Evolutionary conservation across 2,329 filamentous ascomycete genomes (phyloP).

Genomic region (Lasiodiplodia citricola): DNA sequence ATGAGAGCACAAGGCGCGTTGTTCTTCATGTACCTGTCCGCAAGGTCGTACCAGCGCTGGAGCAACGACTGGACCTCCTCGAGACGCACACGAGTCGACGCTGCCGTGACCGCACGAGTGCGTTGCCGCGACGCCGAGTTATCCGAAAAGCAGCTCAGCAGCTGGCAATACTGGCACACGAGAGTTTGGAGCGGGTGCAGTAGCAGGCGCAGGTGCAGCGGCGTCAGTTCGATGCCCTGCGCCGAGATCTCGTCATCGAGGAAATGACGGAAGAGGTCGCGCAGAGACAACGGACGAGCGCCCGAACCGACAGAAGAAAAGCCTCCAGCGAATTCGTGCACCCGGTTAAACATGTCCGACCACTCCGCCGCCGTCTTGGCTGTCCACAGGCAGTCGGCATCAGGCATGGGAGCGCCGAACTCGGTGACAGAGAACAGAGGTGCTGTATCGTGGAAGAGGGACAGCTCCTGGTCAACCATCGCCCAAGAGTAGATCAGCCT

Average conservation of each 20-base stretch:
- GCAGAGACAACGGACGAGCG: constrained; percentile 63
- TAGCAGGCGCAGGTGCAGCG: constrained; percentile 67
- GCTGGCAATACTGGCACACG: constrained; percentile 68
- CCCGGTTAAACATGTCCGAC: constrained; percentile 63
- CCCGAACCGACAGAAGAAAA: constrained; percentile 61
- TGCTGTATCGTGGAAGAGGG: constrained; percentile 67
- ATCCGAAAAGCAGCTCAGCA: constrained; percentile 69
- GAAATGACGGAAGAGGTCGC: constrained; percentile 71
- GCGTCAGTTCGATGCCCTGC: constrained; percentile 59
- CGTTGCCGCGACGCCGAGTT: constrained; percentile 51
- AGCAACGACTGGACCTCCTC: constrained; percentile 69
- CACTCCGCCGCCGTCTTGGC: constrained; percentile 64
- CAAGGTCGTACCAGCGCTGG: constrained; percentile 71
- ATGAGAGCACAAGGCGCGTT: constrained; percentile 65
- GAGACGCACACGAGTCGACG: constrained; percentile 64
- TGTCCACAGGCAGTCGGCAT: constrained; percentile 67
- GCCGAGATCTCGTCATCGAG: constrained; percentile 66
- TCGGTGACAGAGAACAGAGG: constrained; percentile 70
- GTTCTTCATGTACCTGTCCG: constrained; percentile 60
- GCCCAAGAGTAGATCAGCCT: constrained; percentile 78
- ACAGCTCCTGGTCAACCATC: constrained; percentile 74
- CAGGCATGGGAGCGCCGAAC: constrained; percentile 68
- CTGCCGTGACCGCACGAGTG: constrained; percentile 60
- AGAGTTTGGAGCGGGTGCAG: constrained; percentile 71
- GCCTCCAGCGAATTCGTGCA: constrained; percentile 61